Base-by-base conservation (phyloP, 139 green algal species). In the Chlorella sp. region DNA sequence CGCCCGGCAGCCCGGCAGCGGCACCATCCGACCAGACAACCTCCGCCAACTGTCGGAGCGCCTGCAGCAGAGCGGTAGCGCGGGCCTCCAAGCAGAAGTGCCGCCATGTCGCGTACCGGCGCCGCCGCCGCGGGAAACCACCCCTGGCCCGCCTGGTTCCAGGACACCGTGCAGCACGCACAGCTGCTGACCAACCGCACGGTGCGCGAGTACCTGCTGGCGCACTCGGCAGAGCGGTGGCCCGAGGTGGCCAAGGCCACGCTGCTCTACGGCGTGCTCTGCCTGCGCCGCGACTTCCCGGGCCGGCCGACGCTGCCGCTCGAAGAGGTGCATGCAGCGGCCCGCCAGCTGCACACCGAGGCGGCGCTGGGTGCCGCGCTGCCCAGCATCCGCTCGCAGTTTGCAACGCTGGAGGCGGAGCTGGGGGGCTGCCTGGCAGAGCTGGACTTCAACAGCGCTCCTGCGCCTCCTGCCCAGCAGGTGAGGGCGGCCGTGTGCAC, bases 111-210 rank as follows among this genome's bases (percentile, higher is more conserved):
- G 39, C 22, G 78, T 39, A 26, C 39, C 26, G 5, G 19, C 78
- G 39, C 24, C 4, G 40, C 78, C 40, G 79, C 39, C 26, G 15
- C 39, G 12, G 32, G 30, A 15, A 40, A 36, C 83, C 84, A 88
- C 39, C 66, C 84, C 66, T 88, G 84, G 84, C 84, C 84, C 16
- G 64, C 84, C 39, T 88, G 84, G 84, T 88, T 88, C 66, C 84
- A 88, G 68, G 84, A 88, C 68, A 69, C 68, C 0, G 84, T 88
- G 39, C 84, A 88, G 84, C 84, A 88, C 39, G 84, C 84, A 15
- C 84, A 88, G 68, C 84, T 88, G 30, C 84, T 88, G 22, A 88
- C 84, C 64, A 88, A 88, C 68, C 84, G 84, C 39, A 81, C 84
- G 39, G 66, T 88, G 84, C 84, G 84, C 57, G 77, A 76, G 64